These are phyloP conservation scores for Emericellopsis cladophorae DNA, from an alignment of 2,329 filamentous ascomycete species.

Conservation along the genomic window DNA sequence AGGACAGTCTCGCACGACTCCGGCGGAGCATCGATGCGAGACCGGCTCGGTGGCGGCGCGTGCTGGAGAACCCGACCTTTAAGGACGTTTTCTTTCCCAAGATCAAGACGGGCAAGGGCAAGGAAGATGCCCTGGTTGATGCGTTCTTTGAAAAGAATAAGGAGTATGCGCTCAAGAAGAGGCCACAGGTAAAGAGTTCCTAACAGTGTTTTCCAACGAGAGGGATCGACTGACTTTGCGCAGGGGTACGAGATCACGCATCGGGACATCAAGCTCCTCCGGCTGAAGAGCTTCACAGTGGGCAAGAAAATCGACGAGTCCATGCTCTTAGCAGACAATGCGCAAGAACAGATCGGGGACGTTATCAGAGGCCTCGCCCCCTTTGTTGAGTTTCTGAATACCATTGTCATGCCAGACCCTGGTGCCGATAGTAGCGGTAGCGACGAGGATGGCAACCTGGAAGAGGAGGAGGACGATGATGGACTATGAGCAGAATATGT, in stretches of 20 bases:
- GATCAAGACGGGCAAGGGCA: constrained; percentile 15
- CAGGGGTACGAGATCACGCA: constrained; percentile 68
- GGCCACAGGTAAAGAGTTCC: constrained; percentile 54
- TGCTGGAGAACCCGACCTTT: constrained; percentile 49
- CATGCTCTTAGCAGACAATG: constrained; percentile 47
- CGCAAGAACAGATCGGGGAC: constrained; percentile 51
- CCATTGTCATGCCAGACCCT: constrained; percentile 60
- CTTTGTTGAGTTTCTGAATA: constrained; percentile 67
- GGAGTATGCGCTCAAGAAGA: constrained; percentile 68
- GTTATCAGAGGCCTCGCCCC: constrained; percentile 58
- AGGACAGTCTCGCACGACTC: constrained; percentile 49
- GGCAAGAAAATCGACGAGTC: constrained; percentile 53
- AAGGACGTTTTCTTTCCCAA: constrained; percentile 50
- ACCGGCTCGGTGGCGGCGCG: constrained; percentile 54
- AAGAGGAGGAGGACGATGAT: constrained; percentile 3
- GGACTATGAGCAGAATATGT: too few relatives aligned
- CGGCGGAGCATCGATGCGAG: constrained; percentile 64
- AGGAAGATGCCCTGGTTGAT: constrained; percentile 42
- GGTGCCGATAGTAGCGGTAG: constrained; percentile 27
- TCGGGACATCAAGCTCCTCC: constrained; percentile 66
- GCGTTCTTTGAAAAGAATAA: constrained; percentile 61
- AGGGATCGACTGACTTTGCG: neutral
- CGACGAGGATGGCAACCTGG: constrained; percentile 17
- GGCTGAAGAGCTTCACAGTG: constrained; percentile 69
- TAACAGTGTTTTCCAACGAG: neutral